These are phyloP conservation scores for Monosporascus sp. DNA, from an alignment of 2,329 filamentous ascomycete species.

Conservation along the genomic window DNA sequence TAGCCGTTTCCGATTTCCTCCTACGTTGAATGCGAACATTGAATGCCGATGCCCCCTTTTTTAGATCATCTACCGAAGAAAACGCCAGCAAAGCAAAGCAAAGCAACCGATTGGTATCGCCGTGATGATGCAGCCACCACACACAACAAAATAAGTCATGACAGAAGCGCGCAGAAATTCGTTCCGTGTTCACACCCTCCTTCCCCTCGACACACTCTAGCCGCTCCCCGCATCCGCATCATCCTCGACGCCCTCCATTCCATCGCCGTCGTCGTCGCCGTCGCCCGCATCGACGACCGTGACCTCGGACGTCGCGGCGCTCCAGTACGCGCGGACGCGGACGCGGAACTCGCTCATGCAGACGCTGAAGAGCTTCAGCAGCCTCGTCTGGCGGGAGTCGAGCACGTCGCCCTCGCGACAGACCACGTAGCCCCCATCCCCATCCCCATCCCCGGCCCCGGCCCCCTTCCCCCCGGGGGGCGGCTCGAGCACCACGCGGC, in stretches of 20 bases:
- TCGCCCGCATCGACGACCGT: conserved; percentile 46
- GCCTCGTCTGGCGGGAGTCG: conserved; percentile 85
- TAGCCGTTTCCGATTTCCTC: too few relatives aligned
- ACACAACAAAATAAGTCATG: background rate
- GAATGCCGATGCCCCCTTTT: too few relatives aligned
- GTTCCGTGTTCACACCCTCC: background rate
- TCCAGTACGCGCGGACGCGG: conserved; percentile 69
- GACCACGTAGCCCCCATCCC: conserved; percentile 60
- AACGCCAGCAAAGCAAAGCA: background rate
- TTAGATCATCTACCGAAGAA: too few relatives aligned
- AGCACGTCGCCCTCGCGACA: conserved; percentile 81
- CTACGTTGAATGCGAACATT: too few relatives aligned
- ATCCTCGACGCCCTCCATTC: conserved; percentile 18
- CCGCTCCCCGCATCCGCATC: conserved; percentile 18
- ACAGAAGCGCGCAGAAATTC: background rate
- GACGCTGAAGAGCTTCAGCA: conserved; percentile 91
- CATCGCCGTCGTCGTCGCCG: conserved; percentile 17
- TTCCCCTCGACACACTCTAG: conserved; percentile 1
- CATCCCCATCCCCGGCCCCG: conserved; percentile 36
- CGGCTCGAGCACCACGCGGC: conserved; percentile 68
- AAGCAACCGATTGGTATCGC: background rate
- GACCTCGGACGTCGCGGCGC: conserved; percentile 51
- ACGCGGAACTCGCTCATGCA: conserved; percentile 89
- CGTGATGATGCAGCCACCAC: background rate
- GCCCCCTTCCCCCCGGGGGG: conserved; percentile 47